Conservation (phyloP, 257 asterid species). For the Plectranthus barbatus region DNA sequence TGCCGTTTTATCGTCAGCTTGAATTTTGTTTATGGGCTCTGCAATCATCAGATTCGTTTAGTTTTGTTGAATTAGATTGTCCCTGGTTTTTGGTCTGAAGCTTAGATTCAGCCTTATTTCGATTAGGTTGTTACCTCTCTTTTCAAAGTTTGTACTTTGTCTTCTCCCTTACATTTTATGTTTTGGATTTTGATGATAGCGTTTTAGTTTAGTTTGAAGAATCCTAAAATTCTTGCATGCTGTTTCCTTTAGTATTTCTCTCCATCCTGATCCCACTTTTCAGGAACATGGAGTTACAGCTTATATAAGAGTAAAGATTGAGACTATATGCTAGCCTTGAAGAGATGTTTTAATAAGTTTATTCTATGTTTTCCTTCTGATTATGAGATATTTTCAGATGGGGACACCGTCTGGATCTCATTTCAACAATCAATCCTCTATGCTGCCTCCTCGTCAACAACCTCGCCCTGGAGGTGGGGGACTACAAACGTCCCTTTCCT, state of each 20-base stretch:
- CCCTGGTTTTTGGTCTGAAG: not conserved
- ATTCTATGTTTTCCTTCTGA: conserved; percentile 11
- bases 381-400: conserved; percentile 25
- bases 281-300: not conserved
- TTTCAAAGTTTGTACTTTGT: not conserved
- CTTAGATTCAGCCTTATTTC: not conserved
- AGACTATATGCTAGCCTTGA: not conserved
- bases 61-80: not conserved
- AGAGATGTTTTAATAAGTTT: not conserved
- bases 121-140: not conserved
- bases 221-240: not conserved
- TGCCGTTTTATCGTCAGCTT: not conserved
- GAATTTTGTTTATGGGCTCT: not conserved
- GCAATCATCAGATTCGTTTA: not conserved
- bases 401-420: conserved; percentile 66
- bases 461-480: conserved; percentile 54
- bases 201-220: not conserved
- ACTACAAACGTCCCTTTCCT: conserved; percentile 55
- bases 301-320: not conserved
- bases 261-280: not conserved
- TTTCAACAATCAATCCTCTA: conserved; percentile 53
- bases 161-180: not conserved
- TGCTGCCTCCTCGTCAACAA: conserved; percentile 92
- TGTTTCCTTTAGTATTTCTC: not conserved
- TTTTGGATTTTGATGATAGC: not conserved